Percentiles rank a stretch among this genome's conserved stretches.
phyloP scores from a whole-genome alignment of 352 stramenopile genomes.

The Pythium phragmitis region DNA sequence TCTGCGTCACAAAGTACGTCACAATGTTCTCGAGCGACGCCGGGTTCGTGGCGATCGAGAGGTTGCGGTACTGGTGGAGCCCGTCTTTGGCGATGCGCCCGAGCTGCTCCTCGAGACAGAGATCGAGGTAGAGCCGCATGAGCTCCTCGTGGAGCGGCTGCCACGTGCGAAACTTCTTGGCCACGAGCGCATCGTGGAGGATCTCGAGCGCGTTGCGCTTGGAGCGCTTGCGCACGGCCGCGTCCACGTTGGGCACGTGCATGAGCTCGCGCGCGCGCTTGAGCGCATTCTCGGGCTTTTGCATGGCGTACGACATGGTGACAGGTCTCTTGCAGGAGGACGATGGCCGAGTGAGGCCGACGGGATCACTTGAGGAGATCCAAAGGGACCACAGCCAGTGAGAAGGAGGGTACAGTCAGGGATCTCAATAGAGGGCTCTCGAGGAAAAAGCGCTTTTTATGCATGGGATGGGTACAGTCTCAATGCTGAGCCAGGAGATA shows the following conservation, averaged over 20 bases:
- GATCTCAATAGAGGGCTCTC: not conserved
- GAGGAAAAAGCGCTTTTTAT: constrained; percentile 1
- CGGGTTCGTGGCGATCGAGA: constrained; percentile 93
- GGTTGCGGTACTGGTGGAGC: constrained; percentile 97
- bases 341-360: not conserved
- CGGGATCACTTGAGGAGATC: not conserved
- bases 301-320: constrained; percentile 83
- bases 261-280: constrained; percentile 89
- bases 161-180: constrained; percentile 96
- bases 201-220: constrained; percentile 85
- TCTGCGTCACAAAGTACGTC: constrained; percentile 89
- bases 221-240: constrained; percentile 66
- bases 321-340: not conserved
- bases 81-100: constrained; percentile 96
- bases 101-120: constrained; percentile 95
- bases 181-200: constrained; percentile 93
- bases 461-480: not conserved
- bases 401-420: not conserved
- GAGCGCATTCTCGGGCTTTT: constrained; percentile 91
- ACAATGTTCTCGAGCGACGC: constrained; percentile 95
- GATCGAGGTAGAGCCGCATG: constrained; percentile 95
- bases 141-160: constrained; percentile 97
- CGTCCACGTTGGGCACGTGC: constrained; percentile 72
- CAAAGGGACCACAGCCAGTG: not conserved
- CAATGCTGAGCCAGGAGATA: no score